Base-by-base conservation (phyloP, 805 yeast species). In the Sporopachydermia quercuum region DNA sequence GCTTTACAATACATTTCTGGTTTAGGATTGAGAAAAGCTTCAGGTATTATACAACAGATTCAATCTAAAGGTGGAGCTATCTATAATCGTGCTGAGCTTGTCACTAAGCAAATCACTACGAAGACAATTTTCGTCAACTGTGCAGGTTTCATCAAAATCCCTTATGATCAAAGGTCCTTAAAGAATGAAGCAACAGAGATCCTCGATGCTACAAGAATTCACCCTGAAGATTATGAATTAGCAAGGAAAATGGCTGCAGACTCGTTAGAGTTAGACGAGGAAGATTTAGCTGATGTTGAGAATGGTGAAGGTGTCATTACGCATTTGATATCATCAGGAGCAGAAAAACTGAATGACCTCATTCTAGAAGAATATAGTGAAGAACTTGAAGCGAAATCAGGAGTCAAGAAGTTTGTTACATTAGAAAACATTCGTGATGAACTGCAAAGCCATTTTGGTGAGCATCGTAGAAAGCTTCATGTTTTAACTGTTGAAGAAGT, bases 211-310 rank as follows among this genome's bases (percentile, higher is more conserved):
- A 91, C 98, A 0, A 74, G 98, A 62, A 86, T 91, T 37, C 99
- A 91, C 52, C 97, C 97, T 4, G 97, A 91, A 59, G 99, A 91
- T 61, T 91, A 91, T 56, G 94, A 84, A 47, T 68, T 91, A 49
- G 97, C 96, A 3, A 74, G 91, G 39, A 91, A 91, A 57, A 91
- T 91, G 87, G 97, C 96, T 4, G 91, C 95, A 1, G 98, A 91
- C 64, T 97, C 98, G 2, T 68, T 91, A 47, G 98, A 89, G 55
- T 70, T 87, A 47, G 96, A 86, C 50, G 98, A 93, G 51, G 97
- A 89, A 57, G 95, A 86, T 47, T 67, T 83, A 52, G 79, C 77
- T 2, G 87, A 79, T 42, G 57, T 78, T 37, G 87, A 84, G 53
- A 79, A 76, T 45, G 81, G 79, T 44, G 91, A 87, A 38, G 87